These are phyloP conservation scores for Nymphaea colorata DNA, from an alignment of 164 flowering plant genomes.

Conservation along the genomic window DNA sequence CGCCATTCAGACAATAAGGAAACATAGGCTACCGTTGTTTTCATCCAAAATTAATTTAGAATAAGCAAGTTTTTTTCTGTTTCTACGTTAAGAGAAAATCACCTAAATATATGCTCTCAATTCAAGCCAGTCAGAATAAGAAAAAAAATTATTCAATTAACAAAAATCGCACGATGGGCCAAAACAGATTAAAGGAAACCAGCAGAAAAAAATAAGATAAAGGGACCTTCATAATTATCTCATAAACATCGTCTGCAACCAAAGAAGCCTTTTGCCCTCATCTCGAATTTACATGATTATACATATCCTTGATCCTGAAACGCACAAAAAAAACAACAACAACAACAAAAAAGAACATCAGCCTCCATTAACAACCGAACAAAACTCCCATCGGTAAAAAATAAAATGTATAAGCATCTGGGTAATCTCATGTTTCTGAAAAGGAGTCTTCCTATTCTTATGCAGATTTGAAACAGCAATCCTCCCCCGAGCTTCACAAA, in stretches of 20 bases:
- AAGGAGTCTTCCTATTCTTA: conserved; percentile 86
- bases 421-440: conserved; percentile 80
- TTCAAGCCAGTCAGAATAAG: too few relatives aligned
- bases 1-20: not conserved
- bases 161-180: too few relatives aligned
- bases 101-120: too few relatives aligned
- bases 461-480: conserved; percentile 95
- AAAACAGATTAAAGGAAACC: not conserved
- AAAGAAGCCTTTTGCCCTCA: conserved; percentile 80
- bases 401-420: not conserved
- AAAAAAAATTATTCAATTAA: too few relatives aligned
- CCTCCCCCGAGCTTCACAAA: conserved; percentile 70
- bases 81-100: too few relatives aligned
- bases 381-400: not conserved
- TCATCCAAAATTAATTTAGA: too few relatives aligned
- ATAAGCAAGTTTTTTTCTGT: too few relatives aligned
- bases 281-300: conserved; percentile 49
- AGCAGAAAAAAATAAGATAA: not conserved
- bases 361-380: too few relatives aligned
- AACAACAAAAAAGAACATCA: not conserved
- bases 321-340: not conserved
- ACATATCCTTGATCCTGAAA: conserved; percentile 79
- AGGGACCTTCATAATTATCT: conserved; percentile 80
- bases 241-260: conserved; percentile 92
- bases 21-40: too few relatives aligned